phyloP scores from a whole-genome alignment of 352 stramenopile species.

The Pythium aquatile region DNA sequence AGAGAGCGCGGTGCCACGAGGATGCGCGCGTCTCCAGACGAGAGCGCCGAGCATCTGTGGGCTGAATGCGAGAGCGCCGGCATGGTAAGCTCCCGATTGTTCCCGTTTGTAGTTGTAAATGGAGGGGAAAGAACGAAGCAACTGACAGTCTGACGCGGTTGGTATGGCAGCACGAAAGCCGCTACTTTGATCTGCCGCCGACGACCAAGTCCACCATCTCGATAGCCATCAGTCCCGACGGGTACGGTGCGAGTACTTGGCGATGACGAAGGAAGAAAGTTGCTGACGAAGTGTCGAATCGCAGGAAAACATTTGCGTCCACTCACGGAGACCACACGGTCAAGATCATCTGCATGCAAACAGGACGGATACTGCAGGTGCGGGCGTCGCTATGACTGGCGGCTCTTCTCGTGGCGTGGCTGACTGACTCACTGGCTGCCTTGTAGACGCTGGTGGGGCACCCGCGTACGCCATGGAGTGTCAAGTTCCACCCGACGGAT shows the following conservation, averaged over 20 bases:
- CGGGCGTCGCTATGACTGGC: neutral
- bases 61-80: constrained; percentile 70
- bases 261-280: neutral
- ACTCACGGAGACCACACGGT: constrained; percentile 98
- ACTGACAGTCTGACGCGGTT: neutral
- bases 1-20: constrained; percentile 50
- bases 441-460: constrained; percentile 79
- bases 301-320: constrained; percentile 92
- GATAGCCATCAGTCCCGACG: constrained; percentile 84
- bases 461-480: constrained; percentile 93
- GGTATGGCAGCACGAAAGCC: constrained; percentile 63
- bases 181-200: constrained; percentile 81
- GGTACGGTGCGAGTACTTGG: constrained; percentile 32
- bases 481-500: constrained; percentile 97
- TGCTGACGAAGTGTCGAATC: neutral
- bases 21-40: constrained; percentile 46
- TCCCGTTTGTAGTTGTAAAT: neutral
- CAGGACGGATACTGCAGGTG: constrained; percentile 80
- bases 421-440: neutral
- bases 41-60: constrained; percentile 70
- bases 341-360: constrained; percentile 96
- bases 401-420: no score
- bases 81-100: constrained; percentile 44
- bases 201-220: constrained; percentile 89
- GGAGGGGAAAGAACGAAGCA: neutral